Evolutionary conservation across 2,329 filamentous ascomycete genomes (phyloP).

Genomic region (Fusarium nisikadoi): DNA sequence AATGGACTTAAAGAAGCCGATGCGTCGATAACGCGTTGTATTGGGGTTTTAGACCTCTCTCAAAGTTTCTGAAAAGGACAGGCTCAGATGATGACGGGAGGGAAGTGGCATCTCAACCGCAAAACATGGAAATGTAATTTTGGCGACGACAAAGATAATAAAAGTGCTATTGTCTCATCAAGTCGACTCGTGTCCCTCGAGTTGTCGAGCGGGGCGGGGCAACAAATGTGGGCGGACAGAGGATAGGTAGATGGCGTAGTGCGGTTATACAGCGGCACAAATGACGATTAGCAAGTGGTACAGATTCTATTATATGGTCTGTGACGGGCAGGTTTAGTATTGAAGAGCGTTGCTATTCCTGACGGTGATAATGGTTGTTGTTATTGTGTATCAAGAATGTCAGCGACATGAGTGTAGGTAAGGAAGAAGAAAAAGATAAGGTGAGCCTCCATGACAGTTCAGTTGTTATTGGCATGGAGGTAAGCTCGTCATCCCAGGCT

Average conservation of each 20-base stretch:
- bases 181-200: conserved; percentile 16
- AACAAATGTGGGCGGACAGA: conserved; percentile 7
- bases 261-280: conserved; percentile 11
- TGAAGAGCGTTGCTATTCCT: neutral
- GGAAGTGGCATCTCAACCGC: conserved; percentile 2
- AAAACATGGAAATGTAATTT: neutral
- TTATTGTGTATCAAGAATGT: neutral
- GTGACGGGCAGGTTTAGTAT: neutral
- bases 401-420: neutral
- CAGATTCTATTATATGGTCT: neutral
- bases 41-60: neutral
- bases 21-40: conserved; percentile 14
- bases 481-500: conserved; percentile 6
- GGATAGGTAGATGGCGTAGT: conserved; percentile 17
- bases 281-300: neutral
- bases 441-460: neutral
- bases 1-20: conserved; percentile 24
- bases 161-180: conserved; percentile 23
- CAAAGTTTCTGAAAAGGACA: neutral
- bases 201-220: conserved; percentile 31
- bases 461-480: neutral
- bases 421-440: neutral
- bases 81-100: neutral
- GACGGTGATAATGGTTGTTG: neutral
- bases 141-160: conserved; percentile 8